These are phyloP conservation scores for Volvox africanus DNA, from an alignment of 139 green algal genomes.

Conservation along the genomic window DNA sequence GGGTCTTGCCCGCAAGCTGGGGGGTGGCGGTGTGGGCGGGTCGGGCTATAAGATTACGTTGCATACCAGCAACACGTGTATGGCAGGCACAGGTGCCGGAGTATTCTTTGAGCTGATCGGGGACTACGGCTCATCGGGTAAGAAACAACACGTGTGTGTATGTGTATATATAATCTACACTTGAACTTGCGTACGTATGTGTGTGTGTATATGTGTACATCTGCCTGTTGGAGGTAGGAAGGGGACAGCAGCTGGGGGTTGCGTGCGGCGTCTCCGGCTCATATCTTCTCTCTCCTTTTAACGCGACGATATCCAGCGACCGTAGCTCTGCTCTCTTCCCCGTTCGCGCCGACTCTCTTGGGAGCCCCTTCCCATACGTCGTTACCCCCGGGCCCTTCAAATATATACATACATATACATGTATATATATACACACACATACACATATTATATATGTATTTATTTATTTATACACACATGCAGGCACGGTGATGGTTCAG, in stretches of 20 bases:
- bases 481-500: constrained; percentile 58
- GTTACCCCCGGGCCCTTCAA: too few relatives aligned
- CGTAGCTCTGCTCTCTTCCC: too few relatives aligned
- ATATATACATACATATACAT: too few relatives aligned
- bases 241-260: not conserved
- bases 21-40: constrained; percentile 36
- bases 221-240: not conserved
- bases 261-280: too few relatives aligned
- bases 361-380: not conserved
- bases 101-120: constrained; percentile 85
- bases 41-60: constrained; percentile 72
- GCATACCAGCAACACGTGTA: constrained; percentile 62
- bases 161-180: not conserved
- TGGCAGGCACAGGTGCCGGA: constrained; percentile 55
- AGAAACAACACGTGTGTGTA: not conserved
- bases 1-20: constrained; percentile 54
- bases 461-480: not conserved
- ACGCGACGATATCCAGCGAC: too few relatives aligned
- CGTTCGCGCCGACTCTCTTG: too few relatives aligned
- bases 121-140: constrained; percentile 68
- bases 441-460: too few relatives aligned
- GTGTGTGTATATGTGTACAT: not conserved
- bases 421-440: too few relatives aligned
- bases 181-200: too few relatives aligned
- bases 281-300: too few relatives aligned